Conservation (phyloP, 2,329 filamentous ascomycete species). For the Colletotrichum nymphaeae region DNA sequence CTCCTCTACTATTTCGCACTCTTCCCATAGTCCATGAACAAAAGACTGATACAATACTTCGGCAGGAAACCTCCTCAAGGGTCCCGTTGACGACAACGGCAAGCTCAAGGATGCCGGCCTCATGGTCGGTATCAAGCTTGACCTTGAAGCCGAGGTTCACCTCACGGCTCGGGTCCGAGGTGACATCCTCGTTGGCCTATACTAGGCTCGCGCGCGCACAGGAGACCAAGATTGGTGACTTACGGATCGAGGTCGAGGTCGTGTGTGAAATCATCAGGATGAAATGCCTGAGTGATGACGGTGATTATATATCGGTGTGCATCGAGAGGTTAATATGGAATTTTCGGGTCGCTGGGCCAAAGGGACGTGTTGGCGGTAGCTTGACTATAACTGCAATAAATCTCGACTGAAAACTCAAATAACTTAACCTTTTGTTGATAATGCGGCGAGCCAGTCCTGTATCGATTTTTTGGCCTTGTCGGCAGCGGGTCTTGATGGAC, state of each 20-base stretch:
- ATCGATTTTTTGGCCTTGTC: not conserved
- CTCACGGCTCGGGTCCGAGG: constrained; percentile 69
- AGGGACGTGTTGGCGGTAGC: not conserved
- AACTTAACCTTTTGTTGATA: too few species aligned
- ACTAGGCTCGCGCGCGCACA: constrained; percentile 47
- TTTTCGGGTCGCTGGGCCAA: not conserved
- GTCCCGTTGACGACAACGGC: constrained; percentile 67
- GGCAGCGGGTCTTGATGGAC: too few species aligned
- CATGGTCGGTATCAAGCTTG: constrained; percentile 71
- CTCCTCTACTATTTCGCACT: too few species aligned
- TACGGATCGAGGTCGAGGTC: not conserved
- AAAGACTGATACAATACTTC: too few species aligned
- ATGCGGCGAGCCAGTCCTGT: too few species aligned
- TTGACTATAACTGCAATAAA: not conserved
- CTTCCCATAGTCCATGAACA: not conserved
- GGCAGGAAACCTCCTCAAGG: constrained; percentile 65
- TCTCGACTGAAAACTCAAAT: not conserved
- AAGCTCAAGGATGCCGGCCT: constrained; percentile 68
- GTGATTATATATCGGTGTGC: not conserved
- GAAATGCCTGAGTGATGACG: not conserved
- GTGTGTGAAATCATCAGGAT: not conserved
- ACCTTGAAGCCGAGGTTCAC: constrained; percentile 73
- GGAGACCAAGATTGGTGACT: not conserved
- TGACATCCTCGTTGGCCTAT: constrained; percentile 70
- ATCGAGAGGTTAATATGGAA: not conserved